A percentile compares a stretch with the other conserved stretches of the same genome.
Conservation (phyloP, 139 green algal genomes). For the Mychonastes homosphaera region DNA sequence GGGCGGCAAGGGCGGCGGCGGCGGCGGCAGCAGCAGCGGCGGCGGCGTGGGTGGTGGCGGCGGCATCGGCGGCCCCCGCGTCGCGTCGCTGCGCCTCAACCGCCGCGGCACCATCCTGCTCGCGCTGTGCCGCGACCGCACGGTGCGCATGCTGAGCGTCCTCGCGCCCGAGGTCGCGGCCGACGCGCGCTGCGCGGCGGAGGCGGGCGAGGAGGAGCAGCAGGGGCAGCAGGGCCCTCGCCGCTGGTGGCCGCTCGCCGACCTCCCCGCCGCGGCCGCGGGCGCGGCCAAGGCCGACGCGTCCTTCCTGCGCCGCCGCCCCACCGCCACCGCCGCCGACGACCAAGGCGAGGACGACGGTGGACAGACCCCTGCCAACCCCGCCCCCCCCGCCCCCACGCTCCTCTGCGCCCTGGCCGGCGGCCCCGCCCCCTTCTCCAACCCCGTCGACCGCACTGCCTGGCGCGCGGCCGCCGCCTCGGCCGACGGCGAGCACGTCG, state of each 20-base stretch:
- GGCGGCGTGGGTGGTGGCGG: no score
- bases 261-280: not conserved
- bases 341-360: conserved; percentile 17
- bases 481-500: conserved; percentile 54
- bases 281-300: no score
- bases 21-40: no score
- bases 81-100: conserved; percentile 49
- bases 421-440: conserved; percentile 28
- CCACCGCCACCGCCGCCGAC: not conserved
- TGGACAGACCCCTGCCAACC: no score
- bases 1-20: no score
- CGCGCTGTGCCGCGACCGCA: conserved; percentile 53
- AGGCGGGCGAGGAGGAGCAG: not conserved
- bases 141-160: conserved; percentile 47
- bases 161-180: not conserved
- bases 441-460: conserved; percentile 43
- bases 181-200: no score
- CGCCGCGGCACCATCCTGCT: conserved; percentile 57
- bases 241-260: not conserved
- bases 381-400: not conserved
- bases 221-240: not conserved
- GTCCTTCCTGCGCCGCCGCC: not conserved
- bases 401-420: no score
- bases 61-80: no score
- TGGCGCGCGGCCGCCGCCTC: conserved; percentile 43